These are phyloP conservation scores for Candida dubliniensis DNA, from an alignment of 1,139 yeast genomes.

Conservation along the genomic window DNA sequence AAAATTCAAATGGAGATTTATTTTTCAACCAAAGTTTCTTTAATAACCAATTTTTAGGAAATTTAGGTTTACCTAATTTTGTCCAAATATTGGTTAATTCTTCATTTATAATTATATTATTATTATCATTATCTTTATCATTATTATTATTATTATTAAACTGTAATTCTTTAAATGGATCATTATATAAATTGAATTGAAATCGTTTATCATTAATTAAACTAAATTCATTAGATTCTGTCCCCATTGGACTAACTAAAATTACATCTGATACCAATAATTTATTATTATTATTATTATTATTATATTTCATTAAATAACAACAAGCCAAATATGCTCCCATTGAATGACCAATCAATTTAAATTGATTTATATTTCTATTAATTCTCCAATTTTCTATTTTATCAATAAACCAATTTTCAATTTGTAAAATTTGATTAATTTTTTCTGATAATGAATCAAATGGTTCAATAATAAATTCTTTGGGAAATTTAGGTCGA, in stretches of 20 bases:
- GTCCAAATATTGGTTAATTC: constrained; percentile 38
- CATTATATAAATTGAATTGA: constrained; percentile 37
- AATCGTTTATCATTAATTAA: constrained; percentile 32
- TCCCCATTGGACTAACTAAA: constrained; percentile 48
- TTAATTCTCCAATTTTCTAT: constrained; percentile 39
- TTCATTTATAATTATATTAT: constrained; percentile 20
- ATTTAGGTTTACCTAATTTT: constrained; percentile 38
- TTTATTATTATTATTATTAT: constrained; percentile 11
- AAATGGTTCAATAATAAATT: constrained; percentile 28
- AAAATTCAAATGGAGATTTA: constrained; percentile 42
- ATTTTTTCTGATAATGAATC: constrained; percentile 24
- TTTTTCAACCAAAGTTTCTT: constrained; percentile 40
- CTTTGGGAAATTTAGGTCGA: constrained; percentile 38
- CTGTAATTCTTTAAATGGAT: constrained; percentile 30
- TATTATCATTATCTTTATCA: constrained; percentile 19
- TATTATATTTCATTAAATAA: constrained; percentile 42
- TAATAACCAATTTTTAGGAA: constrained; percentile 37
- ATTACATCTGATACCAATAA: constrained; percentile 31
- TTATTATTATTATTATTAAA: constrained; percentile 18
- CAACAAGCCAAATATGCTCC: constrained; percentile 46
- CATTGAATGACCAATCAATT: constrained; percentile 45
- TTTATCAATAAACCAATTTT: constrained; percentile 45
- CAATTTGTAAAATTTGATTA: constrained; percentile 34
- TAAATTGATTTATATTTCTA: constrained; percentile 27
- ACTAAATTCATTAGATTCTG: constrained; percentile 40